phyloP scores from a whole-genome alignment of 768 basidiomycete species.

The Galerina marginata region DNA sequence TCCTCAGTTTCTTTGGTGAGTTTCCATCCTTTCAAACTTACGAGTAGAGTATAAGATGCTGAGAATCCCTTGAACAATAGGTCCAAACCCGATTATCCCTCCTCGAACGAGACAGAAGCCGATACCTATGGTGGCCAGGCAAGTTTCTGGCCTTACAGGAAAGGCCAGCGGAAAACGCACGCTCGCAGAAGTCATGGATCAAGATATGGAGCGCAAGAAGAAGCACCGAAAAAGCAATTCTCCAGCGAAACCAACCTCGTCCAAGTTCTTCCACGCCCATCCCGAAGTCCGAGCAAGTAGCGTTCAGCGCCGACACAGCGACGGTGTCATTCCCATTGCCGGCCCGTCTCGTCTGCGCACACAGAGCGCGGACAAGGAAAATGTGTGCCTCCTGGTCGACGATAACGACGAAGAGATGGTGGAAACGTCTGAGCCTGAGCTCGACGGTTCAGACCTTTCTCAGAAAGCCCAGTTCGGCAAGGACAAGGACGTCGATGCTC shows the following conservation, averaged over 20 bases:
- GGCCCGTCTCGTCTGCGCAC: conserved; percentile 39
- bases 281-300: conserved; percentile 12
- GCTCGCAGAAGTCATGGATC: conserved; percentile 71
- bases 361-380: conserved; percentile 48
- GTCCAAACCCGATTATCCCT: conserved; percentile 48
- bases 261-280: conserved; percentile 42
- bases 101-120: conserved; percentile 22
- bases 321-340: conserved; percentile 24
- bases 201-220: conserved; percentile 60
- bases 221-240: conserved; percentile 31
- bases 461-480: conserved; percentile 44
- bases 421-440: conserved; percentile 24
- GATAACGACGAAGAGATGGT: conserved; percentile 35
- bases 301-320: conserved; percentile 25
- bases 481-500: conserved; percentile 22
- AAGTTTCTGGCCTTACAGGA: conserved; percentile 39
- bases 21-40: conserved; percentile 17
- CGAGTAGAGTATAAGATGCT: neutral
- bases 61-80: conserved; percentile 24
- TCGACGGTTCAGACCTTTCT: conserved; percentile 36
- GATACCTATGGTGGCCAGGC: conserved; percentile 22
- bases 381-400: conserved; percentile 34
- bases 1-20: conserved; percentile 72
- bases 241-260: conserved; percentile 30
- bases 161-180: conserved; percentile 79